Conservation (phyloP, 352 stramenopile species). For the Phytophthora melonis region DNA sequence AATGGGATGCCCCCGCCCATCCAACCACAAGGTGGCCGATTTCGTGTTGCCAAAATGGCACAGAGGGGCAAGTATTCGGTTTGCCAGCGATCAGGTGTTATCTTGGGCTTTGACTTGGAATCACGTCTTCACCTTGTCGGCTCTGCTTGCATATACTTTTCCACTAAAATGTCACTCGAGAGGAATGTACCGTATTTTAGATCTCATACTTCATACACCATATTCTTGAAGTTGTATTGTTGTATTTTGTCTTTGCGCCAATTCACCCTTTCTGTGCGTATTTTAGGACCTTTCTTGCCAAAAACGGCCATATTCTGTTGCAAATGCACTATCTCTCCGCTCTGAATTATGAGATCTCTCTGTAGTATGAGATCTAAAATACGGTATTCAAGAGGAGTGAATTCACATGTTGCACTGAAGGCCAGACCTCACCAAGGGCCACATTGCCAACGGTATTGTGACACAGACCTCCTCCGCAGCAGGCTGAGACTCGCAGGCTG, state of each 20-base stretch:
- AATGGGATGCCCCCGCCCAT: neutral
- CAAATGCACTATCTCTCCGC: too few relatives aligned
- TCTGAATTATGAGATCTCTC: too few relatives aligned
- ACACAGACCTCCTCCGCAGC: neutral
- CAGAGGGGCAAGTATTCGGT: conserved; percentile 25
- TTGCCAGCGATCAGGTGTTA: conserved; percentile 30
- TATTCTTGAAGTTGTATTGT: too few relatives aligned
- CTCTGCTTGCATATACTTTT: neutral
- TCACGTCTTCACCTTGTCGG: conserved; percentile 12
- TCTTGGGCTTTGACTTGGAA: conserved; percentile 32
- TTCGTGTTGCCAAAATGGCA: conserved; percentile 3
- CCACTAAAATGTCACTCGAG: neutral
- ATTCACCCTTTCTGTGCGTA: too few relatives aligned
- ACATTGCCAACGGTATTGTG: neutral
- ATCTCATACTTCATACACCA: too few relatives aligned
- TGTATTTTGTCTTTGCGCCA: too few relatives aligned
- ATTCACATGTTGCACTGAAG: neutral
- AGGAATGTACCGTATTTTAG: too few relatives aligned
- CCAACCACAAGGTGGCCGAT: neutral
- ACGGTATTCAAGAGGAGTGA: too few relatives aligned
- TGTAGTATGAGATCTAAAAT: too few relatives aligned
- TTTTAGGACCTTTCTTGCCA: too few relatives aligned
- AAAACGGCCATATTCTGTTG: too few relatives aligned
- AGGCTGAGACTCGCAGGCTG: neutral
- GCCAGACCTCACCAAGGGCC: neutral